Evolutionary conservation across 306 rosid genomes (phyloP).

Genomic region (Malus asiatica): DNA sequence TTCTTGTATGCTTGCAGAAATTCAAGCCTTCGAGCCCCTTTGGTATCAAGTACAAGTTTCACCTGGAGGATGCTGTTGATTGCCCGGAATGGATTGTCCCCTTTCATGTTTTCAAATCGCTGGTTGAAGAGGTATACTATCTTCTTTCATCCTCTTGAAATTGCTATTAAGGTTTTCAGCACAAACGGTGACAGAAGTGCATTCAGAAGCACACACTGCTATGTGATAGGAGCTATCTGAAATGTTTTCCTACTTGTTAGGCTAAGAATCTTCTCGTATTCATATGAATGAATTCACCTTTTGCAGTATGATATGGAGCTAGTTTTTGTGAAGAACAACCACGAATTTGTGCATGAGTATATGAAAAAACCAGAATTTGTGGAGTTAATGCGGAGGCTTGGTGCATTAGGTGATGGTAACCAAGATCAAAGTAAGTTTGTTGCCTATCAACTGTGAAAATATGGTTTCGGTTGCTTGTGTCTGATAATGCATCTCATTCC

Average conservation of each 20-base stretch:
- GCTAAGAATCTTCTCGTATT: background rate
- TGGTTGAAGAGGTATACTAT: constrained; percentile 81
- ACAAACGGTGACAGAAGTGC: background rate
- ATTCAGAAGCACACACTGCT: background rate
- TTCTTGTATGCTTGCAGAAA: constrained; percentile 51
- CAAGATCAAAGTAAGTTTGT: constrained; percentile 64
- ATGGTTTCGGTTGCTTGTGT: background rate
- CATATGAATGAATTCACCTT: background rate
- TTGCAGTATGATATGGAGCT: constrained; percentile 84
- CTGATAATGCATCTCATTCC: background rate
- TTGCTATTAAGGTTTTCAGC: background rate
- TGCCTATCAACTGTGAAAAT: background rate
- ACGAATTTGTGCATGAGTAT: constrained; percentile 76
- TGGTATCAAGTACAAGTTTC: constrained; percentile 89
- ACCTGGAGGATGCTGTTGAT: constrained; percentile 97
- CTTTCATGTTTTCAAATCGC: constrained; percentile 62
- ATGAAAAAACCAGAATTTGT: constrained; percentile 70
- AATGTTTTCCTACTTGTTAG: background rate
- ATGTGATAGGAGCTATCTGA: background rate
- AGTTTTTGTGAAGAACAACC: constrained; percentile 73
- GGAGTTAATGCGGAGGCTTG: constrained; percentile 88
- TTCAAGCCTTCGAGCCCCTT: constrained; percentile 82
- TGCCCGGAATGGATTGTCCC: constrained; percentile 98
- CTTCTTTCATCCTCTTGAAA: background rate
- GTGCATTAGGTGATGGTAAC: constrained; percentile 96